Evolutionary conservation across 1,284 basidiomycete genomes (phyloP).

Genomic region (Cerrena zonata): DNA sequence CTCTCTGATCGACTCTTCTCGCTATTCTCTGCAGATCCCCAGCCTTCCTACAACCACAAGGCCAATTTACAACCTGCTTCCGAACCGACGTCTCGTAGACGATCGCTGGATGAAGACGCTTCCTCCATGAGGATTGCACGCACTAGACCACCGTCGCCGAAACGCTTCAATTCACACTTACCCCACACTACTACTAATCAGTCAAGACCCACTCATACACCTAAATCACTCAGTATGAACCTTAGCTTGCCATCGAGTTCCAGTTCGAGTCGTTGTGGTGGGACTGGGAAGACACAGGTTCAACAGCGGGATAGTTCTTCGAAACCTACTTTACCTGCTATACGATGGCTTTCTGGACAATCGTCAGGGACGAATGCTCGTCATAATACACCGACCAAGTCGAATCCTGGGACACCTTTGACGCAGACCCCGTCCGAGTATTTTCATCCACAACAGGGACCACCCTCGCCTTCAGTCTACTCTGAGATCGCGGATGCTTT

Average conservation of each 20-base stretch:
- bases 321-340: slow-evolving; percentile 30
- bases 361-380: slow-evolving; percentile 17
- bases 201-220: slow-evolving; percentile 2
- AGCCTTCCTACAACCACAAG: background rate
- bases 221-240: slow-evolving; percentile 10
- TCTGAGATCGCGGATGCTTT: slow-evolving; percentile 36
- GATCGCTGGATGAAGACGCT: slow-evolving; percentile 8
- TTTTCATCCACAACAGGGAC: slow-evolving; percentile 8
- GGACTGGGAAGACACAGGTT: background rate
- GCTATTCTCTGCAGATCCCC: slow-evolving; percentile 6
- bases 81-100: slow-evolving; percentile 13
- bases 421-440: slow-evolving; percentile 13
- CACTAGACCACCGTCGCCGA: slow-evolving; percentile 16
- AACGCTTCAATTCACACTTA: background rate
- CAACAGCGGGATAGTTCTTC: slow-evolving; percentile 4
- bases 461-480: slow-evolving; percentile 23
- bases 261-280: background rate
- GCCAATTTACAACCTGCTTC: slow-evolving; percentile 2
- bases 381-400: slow-evolving; percentile 17
- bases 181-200: too few relatives aligned
- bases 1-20: slow-evolving; percentile 11
- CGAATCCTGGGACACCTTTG: slow-evolving; percentile 23
- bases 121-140: slow-evolving; percentile 13
- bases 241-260: background rate
- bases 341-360: slow-evolving; percentile 44